Conservation (phyloP, 176 grass and related monocot species). For the Carex littledalei region DNA sequence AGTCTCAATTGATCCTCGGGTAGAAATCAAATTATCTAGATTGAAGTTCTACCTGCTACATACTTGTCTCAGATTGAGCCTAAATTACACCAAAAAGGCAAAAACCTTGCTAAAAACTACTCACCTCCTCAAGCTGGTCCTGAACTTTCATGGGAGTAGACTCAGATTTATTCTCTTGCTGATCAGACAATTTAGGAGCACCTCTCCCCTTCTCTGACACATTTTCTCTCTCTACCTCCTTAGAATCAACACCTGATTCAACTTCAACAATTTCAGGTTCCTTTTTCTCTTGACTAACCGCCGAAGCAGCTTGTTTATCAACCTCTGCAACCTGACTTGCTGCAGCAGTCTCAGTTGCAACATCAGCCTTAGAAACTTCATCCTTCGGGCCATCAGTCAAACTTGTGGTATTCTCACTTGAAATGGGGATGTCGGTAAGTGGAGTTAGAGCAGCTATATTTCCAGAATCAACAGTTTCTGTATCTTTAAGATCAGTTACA, state of each 20-base stretch:
- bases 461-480: constrained; percentile 30
- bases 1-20: not conserved
- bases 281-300: constrained; percentile 51
- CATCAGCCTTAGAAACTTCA: constrained; percentile 33
- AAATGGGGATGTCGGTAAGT: not conserved
- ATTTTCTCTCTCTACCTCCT: constrained; percentile 49
- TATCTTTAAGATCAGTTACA: constrained; percentile 29
- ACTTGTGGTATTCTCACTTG: constrained; percentile 32
- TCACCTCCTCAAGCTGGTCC: constrained; percentile 96
- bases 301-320: constrained; percentile 33
- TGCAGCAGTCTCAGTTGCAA: constrained; percentile 34
- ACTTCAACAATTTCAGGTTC: constrained; percentile 34
- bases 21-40: not conserved
- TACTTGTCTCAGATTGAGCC: not conserved
- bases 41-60: not conserved
- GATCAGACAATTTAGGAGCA: constrained; percentile 25
- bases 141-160: constrained; percentile 58
- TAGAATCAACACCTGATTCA: constrained; percentile 23
- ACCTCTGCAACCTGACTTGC: constrained; percentile 27
- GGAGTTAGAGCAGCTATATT: constrained; percentile 24
- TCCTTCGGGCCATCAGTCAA: constrained; percentile 25
- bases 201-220: constrained; percentile 40
- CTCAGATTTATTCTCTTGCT: constrained; percentile 51
- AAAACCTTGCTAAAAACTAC: constrained; percentile 2
- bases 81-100: not conserved